phyloP scores from a whole-genome alignment of 1,284 basidiomycete genomes.

The Moesziomyces sp. region DNA sequence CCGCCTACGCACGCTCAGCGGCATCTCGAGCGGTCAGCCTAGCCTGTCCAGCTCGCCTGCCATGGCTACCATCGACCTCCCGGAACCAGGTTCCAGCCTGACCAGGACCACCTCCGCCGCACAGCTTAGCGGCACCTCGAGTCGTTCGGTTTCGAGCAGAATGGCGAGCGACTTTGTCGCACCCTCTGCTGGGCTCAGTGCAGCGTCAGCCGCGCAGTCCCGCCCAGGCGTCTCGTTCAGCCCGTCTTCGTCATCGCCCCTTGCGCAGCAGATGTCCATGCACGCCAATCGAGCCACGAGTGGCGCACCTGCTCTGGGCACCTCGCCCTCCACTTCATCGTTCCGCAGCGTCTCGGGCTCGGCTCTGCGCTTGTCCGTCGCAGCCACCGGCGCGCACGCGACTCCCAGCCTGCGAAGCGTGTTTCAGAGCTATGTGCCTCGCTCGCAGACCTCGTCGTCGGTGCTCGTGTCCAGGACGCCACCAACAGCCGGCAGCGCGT shows the following conservation, averaged over 20 bases:
- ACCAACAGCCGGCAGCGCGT: conserved; percentile 22
- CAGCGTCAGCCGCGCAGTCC: conserved; percentile 12
- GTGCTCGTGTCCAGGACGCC: conserved; percentile 40
- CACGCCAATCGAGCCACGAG: conserved; percentile 12
- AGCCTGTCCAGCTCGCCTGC: conserved; percentile 36
- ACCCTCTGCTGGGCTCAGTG: conserved; percentile 4
- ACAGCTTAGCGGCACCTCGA: conserved; percentile 4
- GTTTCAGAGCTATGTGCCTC: conserved; percentile 51
- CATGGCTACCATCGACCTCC: conserved; percentile 19
- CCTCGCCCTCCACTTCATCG: conserved; percentile 19
- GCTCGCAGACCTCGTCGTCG: conserved; percentile 27
- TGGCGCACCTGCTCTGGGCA: conserved; percentile 8
- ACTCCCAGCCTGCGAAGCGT: conserved; percentile 46
- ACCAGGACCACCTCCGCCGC: conserved; percentile 26
- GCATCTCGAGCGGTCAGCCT: conserved; percentile 22
- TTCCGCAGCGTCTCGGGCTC: conserved; percentile 34
- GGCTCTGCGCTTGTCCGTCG: conserved; percentile 27
- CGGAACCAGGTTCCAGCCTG: conserved; percentile 14
- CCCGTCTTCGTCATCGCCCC: conserved; percentile 55
- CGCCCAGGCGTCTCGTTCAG: conserved; percentile 50
- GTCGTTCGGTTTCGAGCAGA: conserved; percentile 18
- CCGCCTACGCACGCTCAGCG: conserved; percentile 35
- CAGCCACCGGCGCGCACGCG: conserved; percentile 13
- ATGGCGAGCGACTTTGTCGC: conserved; percentile 24
- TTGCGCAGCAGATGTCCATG: conserved; percentile 51